Evolutionary conservation across 2,329 filamentous ascomycete genomes (phyloP).

Genomic region (Cadophora sp.): DNA sequence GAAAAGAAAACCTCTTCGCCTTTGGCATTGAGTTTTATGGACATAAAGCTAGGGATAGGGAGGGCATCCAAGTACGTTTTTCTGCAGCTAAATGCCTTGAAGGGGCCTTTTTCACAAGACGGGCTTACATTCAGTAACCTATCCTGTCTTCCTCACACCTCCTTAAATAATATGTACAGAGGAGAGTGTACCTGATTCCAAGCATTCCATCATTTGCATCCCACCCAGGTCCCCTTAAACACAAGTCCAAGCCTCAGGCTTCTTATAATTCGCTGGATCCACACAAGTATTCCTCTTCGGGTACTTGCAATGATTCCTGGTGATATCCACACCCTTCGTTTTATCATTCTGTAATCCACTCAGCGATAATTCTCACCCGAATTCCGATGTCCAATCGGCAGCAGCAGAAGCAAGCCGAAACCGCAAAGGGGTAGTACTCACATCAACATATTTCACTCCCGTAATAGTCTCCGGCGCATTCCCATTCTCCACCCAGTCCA

Average conservation of each 20-base stretch:
- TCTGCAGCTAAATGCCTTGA: too few relatives aligned
- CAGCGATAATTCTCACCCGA: neutral
- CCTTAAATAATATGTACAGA: neutral
- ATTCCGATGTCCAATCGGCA: neutral
- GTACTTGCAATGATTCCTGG: conserved; percentile 39
- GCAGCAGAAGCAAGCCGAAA: neutral
- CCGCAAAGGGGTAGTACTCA: conserved; percentile 15
- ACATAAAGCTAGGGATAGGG: too few relatives aligned
- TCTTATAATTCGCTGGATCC: conserved; percentile 23
- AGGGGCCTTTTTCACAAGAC: too few relatives aligned
- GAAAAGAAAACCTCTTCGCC: too few relatives aligned
- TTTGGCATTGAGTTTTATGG: too few relatives aligned
- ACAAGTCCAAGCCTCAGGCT: conserved; percentile 34
- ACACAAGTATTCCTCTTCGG: conserved; percentile 35
- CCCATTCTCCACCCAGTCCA: conserved; percentile 54
- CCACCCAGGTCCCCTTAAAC: conserved; percentile 10
- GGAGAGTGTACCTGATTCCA: neutral
- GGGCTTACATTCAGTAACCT: too few relatives aligned
- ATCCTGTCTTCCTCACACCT: too few relatives aligned
- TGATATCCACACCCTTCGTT: conserved; percentile 30
- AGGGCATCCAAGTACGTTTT: too few relatives aligned
- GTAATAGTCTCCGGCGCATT: conserved; percentile 47
- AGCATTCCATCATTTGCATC: neutral
- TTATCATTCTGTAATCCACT: conserved; percentile 21
- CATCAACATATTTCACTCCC: conserved; percentile 36